A percentile compares a stretch with the other conserved stretches of the same genome.
Conservation (phyloP, 306 rosid genomes). For the Dalbergia cultrata region DNA sequence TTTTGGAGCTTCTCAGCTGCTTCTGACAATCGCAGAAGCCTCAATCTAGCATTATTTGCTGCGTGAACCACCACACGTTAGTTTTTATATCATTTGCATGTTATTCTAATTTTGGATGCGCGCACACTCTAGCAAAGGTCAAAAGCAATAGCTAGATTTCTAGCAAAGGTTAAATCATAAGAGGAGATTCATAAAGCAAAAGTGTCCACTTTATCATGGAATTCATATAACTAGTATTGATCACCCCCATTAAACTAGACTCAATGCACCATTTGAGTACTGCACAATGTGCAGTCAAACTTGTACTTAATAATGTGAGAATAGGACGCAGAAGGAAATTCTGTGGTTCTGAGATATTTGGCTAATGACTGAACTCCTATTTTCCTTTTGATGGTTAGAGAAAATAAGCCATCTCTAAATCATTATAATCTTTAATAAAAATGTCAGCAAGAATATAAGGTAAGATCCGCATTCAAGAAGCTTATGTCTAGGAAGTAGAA, state of each 20-base stretch:
- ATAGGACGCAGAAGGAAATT: too few species aligned
- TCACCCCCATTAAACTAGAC: conserved; percentile 13
- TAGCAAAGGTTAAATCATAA: background rate
- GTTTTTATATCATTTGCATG: conserved; percentile 26
- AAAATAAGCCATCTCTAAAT: too few species aligned
- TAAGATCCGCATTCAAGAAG: too few species aligned
- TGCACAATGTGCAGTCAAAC: background rate
- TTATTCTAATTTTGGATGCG: background rate
- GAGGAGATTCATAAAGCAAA: conserved; percentile 12
- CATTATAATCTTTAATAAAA: too few species aligned
- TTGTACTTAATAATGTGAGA: background rate
- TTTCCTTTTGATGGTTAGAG: too few species aligned
- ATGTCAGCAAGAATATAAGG: too few species aligned
- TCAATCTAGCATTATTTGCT: conserved; percentile 87
- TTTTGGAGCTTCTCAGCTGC: conserved; percentile 92
- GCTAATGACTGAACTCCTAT: too few species aligned
- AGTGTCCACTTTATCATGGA: background rate
- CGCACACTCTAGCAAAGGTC: conserved; percentile 18
- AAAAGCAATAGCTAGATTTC: background rate
- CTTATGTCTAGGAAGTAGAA: background rate
- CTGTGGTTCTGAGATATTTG: too few species aligned
- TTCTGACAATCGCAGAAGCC: conserved; percentile 87
- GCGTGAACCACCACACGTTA: conserved; percentile 44
- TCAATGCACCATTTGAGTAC: background rate
- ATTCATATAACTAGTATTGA: background rate